These are phyloP conservation scores for Candida xiaguanensis DNA, from an alignment of 805 yeast species.

Conservation along the genomic window DNA sequence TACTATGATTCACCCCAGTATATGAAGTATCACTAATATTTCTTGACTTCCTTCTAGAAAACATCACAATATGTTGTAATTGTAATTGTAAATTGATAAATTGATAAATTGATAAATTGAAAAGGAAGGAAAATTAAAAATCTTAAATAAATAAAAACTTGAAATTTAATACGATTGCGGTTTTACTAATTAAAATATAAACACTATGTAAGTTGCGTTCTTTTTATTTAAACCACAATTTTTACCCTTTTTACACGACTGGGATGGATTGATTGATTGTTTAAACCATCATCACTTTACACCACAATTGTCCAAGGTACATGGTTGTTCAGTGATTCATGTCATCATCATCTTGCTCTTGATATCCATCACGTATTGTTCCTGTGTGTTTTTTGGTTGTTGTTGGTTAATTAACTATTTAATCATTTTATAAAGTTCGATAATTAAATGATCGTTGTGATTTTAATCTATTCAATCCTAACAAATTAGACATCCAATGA, in stretches of 20 bases:
- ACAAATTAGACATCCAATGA: slow-evolving; percentile 16
- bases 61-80: slow-evolving; percentile 18
- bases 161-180: slow-evolving; percentile 1
- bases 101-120: background rate
- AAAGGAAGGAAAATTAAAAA: background rate
- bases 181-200: background rate
- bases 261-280: background rate
- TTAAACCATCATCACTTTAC: too few species aligned
- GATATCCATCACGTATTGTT: too few species aligned
- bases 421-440: too few species aligned
- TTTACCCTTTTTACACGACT: background rate
- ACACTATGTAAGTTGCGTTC: background rate
- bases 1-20: slow-evolving; percentile 38
- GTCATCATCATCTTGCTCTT: too few species aligned
- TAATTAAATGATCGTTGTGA: background rate
- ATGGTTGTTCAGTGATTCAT: too few species aligned
- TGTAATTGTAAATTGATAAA: background rate
- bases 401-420: too few species aligned
- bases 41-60: slow-evolving; percentile 29
- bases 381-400: too few species aligned
- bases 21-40: slow-evolving; percentile 31
- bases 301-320: too few species aligned
- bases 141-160: background rate
- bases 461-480: slow-evolving; percentile 16
- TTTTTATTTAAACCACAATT: background rate